Evolutionary conservation across 257 asterid species (phyloP), one percentile per base, ranked within the genome.

Genomic region (Scutellaria galericulata): DNA sequence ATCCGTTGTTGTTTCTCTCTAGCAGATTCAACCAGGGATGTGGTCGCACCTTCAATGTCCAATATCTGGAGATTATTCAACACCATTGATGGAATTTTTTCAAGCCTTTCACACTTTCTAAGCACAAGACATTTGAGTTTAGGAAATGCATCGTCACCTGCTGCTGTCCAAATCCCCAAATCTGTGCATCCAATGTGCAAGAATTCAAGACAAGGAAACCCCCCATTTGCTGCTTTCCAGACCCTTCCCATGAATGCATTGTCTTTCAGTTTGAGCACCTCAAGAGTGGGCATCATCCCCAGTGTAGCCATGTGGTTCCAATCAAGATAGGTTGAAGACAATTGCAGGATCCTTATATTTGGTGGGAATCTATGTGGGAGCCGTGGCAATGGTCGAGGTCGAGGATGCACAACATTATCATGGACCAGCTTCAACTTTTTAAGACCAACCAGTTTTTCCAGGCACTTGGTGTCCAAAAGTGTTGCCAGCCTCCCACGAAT

Each of bases 251-350:
- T 41, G 71, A 84, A 57, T 46, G 80, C 71, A 58, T n/a, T 68
- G 20, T 75, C 59, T 46, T 75, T 73, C 74, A 76, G 8, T 11
- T 71, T 75, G 52, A 82, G 78, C 41, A 78, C 80, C 75, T 84
- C 61, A 18, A 74, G 86, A 41, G 63, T 58, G 2, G 56, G 37
- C 8, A 75, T 68, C 74, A 7, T n/a, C 53, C 72, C 83, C 44
- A 79, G 10, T 4, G 62, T 74, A 3, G 74, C 6, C 83, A 83
- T 79, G 44, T 81, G 74, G 7, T 31, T 27, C 88, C 88, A 86
- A 0, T 74, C 68, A 11, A 86, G 76, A 39, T 54, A 59, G 0
- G 85, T 82, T 1, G 55, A 60, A 0, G 77, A 75, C 22, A 85
- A 27, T 3, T 77, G 71, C 41, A 86, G 50, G 42, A 68, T 73